phyloP scores from a whole-genome alignment of 2,329 filamentous ascomycete genomes.

The Tolypocladium tundrense region DNA sequence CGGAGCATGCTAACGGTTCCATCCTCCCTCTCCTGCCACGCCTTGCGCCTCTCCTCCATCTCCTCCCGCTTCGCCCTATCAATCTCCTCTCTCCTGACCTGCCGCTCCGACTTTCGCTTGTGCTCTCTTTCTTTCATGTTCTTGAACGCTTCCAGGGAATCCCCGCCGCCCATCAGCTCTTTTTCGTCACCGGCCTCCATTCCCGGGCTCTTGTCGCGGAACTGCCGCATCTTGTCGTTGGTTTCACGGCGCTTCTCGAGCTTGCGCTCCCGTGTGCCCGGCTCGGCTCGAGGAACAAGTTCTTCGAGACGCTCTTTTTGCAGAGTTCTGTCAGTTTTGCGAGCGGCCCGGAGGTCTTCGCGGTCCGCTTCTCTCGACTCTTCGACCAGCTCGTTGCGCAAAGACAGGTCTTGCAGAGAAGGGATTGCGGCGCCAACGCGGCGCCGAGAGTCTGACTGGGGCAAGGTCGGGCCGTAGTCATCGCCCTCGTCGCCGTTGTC shows the following conservation, averaged over 20 bases:
- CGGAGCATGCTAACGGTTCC: slow-evolving; percentile 74
- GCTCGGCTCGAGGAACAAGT: slow-evolving; percentile 68
- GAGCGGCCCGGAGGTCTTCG: slow-evolving; percentile 47
- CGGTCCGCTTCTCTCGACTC: slow-evolving; percentile 41
- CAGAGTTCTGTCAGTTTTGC: slow-evolving; percentile 51
- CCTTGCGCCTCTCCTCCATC: slow-evolving; percentile 63
- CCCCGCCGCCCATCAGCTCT: slow-evolving; percentile 68
- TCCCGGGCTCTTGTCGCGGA: slow-evolving; percentile 58
- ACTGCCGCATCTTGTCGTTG: slow-evolving; percentile 63
- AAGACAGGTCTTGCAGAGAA: slow-evolving; percentile 60
- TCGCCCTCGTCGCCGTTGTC: slow-evolving; percentile 35
- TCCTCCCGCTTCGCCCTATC: slow-evolving; percentile 65
- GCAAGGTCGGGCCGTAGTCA: slow-evolving; percentile 40
- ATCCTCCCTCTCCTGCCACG: slow-evolving; percentile 67
- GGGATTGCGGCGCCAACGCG: slow-evolving; percentile 54
- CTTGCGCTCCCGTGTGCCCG: slow-evolving; percentile 71
- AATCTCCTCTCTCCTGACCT: slow-evolving; percentile 73
- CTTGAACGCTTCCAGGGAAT: slow-evolving; percentile 58
- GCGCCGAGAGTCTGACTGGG: slow-evolving; percentile 12
- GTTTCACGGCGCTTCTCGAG: slow-evolving; percentile 75
- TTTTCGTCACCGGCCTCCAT: slow-evolving; percentile 48
- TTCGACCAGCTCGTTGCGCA: slow-evolving; percentile 38
- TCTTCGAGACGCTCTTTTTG: slow-evolving; percentile 73
- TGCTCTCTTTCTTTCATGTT: slow-evolving; percentile 53
- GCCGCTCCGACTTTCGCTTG: slow-evolving; percentile 71